These are phyloP conservation scores for Fusarium vanettenii DNA, from an alignment of 2,329 filamentous ascomycete species.

Conservation along the genomic window DNA sequence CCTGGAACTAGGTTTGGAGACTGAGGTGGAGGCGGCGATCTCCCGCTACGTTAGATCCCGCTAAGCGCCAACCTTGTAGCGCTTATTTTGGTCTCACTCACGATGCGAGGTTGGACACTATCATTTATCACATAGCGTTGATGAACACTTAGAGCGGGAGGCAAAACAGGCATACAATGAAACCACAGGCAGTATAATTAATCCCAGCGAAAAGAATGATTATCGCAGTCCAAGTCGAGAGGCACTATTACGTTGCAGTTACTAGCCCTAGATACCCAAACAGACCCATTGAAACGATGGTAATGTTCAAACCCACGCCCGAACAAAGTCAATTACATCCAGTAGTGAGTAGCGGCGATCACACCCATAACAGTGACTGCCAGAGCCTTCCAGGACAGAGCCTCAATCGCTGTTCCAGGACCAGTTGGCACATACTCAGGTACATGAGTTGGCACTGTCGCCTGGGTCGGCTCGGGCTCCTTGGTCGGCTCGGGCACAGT, in stretches of 20 bases:
- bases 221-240: neutral
- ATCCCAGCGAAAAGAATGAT: neutral
- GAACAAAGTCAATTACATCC: neutral
- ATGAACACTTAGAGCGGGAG: neutral
- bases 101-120: neutral
- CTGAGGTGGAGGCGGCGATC: neutral
- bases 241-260: neutral
- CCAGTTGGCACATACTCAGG: neutral
- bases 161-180: neutral
- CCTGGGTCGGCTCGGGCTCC: neutral
- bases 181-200: neutral
- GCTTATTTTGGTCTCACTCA: constrained; percentile 6
- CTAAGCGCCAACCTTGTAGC: neutral
- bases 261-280: neutral
- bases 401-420: neutral
- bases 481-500: neutral
- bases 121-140: neutral
- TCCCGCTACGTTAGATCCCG: neutral
- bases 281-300: neutral
- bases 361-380: neutral
- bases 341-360: neutral
- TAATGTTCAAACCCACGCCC: neutral
- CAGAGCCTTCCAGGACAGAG: neutral
- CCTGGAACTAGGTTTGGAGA: neutral
- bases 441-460: neutral